Evolutionary conservation across 2,329 filamentous ascomycete genomes (phyloP).

Genomic region (Monosporascus sp.): DNA sequence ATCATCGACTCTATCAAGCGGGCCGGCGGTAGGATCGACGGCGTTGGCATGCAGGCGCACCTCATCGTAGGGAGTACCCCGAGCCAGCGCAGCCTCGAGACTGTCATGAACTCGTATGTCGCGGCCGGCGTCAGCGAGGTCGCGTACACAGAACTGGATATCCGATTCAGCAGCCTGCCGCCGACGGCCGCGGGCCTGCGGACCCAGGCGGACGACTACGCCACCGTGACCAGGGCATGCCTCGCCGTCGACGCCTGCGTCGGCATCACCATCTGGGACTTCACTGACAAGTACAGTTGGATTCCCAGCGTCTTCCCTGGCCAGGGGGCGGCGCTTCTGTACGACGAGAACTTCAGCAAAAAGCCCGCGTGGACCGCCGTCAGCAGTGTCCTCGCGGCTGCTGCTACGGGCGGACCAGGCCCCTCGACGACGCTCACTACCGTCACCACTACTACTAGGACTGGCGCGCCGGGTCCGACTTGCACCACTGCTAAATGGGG

Average conservation of each 20-base stretch:
- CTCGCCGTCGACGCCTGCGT: constrained; percentile 31
- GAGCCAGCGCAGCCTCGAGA: constrained; percentile 35
- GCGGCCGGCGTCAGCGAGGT: constrained; percentile 47
- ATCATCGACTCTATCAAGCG: constrained; percentile 41
- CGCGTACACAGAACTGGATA: constrained; percentile 58
- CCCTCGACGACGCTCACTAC: constrained; percentile 2
- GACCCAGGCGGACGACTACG: constrained; percentile 44
- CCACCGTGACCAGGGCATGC: constrained; percentile 30
- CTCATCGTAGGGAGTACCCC: constrained; percentile 51
- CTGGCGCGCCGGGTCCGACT: neutral
- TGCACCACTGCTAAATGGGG: neutral
- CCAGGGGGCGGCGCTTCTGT: constrained; percentile 32
- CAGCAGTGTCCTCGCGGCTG: constrained; percentile 30
- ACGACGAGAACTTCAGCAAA: constrained; percentile 30
- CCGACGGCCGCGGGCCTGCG: constrained; percentile 33
- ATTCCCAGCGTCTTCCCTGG: constrained; percentile 32
- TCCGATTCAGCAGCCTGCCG: constrained; percentile 44
- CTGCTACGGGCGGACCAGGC: constrained; percentile 11
- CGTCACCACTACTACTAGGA: constrained; percentile 1
- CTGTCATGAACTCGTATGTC: constrained; percentile 45
- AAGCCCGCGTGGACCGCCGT: constrained; percentile 35
- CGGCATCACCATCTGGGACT: constrained; percentile 39
- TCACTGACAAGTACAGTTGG: constrained; percentile 37
- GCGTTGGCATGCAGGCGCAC: constrained; percentile 58
- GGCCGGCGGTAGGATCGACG: constrained; percentile 53